These are phyloP conservation scores for Hibiscus mutabilis DNA, from an alignment of 345 rosid genomes.

Conservation along the genomic window DNA sequence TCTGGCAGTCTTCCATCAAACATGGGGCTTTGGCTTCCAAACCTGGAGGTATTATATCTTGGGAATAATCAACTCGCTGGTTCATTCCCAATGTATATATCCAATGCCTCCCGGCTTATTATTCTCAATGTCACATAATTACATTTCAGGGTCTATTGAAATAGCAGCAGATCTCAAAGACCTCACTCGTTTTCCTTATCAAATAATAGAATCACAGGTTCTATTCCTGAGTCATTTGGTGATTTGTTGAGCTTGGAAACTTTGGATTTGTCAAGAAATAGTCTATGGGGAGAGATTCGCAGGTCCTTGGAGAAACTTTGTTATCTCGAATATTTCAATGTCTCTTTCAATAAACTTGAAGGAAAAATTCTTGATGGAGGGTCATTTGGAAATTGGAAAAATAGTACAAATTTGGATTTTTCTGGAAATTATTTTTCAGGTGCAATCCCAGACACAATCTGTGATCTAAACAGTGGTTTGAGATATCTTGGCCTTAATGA, in stretches of 20 bases:
- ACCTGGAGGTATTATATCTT: neutral
- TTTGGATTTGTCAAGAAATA: no score
- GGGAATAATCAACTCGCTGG: neutral
- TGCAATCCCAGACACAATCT: neutral
- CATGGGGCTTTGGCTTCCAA: neutral
- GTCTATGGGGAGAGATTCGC: no score
- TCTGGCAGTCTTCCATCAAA: neutral
- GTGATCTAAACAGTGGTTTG: neutral
- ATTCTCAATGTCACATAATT: neutral
- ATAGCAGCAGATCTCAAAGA: constrained; percentile 6
- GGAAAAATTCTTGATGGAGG: no score
- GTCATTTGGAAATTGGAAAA: neutral
- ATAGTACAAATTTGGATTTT: neutral
- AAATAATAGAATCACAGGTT: constrained; percentile 9
- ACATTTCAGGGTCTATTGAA: neutral
- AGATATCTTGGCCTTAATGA: neutral
- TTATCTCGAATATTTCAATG: no score
- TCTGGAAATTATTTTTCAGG: neutral
- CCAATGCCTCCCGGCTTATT: neutral
- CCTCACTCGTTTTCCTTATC: neutral
- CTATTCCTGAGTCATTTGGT: constrained; percentile 11
- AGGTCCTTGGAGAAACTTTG: no score
- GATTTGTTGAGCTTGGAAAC: no score
- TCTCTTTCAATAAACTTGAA: no score
- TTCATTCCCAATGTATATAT: neutral